A percentile compares a stretch with the other conserved stretches of the same genome.
Conservation (phyloP, 2,329 filamentous ascomycete genomes). For the Diaporthe amygdali region DNA sequence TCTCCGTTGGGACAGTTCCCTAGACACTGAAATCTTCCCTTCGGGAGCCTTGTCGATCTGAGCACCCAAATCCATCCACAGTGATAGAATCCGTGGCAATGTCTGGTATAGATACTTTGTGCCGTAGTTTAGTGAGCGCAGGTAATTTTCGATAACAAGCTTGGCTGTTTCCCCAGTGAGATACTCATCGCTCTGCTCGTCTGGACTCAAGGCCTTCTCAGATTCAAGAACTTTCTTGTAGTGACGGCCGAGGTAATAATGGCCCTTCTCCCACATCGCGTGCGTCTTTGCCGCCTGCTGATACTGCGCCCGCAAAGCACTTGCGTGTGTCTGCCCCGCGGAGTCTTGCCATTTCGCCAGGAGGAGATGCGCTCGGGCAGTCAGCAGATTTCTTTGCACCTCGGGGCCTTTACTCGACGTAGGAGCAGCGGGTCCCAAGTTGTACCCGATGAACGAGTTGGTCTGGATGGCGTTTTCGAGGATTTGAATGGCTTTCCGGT, state of each 20-base stretch:
- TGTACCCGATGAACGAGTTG: slow-evolving; percentile 67
- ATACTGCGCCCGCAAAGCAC: slow-evolving; percentile 80
- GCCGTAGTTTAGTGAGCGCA: slow-evolving; percentile 84
- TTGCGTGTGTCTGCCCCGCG: slow-evolving; percentile 90
- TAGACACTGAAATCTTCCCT: slow-evolving; percentile 57
- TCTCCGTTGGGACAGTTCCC: slow-evolving; percentile 59
- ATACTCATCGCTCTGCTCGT: slow-evolving; percentile 78
- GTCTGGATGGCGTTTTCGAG: slow-evolving; percentile 84
- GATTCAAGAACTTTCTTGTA: slow-evolving; percentile 96
- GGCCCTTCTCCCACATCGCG: slow-evolving; percentile 89
- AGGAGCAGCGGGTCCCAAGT: slow-evolving; percentile 38
- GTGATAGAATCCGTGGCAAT: slow-evolving; percentile 84
- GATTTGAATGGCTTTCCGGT: slow-evolving; percentile 92
- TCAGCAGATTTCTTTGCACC: slow-evolving; percentile 63
- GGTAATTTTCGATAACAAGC: slow-evolving; percentile 91
- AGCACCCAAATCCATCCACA: slow-evolving; percentile 92
- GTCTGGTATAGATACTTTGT: slow-evolving; percentile 98
- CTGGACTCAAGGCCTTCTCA: slow-evolving; percentile 76
- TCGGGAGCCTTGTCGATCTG: slow-evolving; percentile 69
- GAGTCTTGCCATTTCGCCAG: slow-evolving; percentile 96
- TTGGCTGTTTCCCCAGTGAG: slow-evolving; percentile 84
- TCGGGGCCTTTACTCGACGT: slow-evolving; percentile 48
- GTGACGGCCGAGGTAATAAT: slow-evolving; percentile 95
- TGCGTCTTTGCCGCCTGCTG: slow-evolving; percentile 76
- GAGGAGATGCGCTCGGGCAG: slow-evolving; percentile 82